Conservation (phyloP, 768 basidiomycete genomes). For the Vararia minispora region DNA sequence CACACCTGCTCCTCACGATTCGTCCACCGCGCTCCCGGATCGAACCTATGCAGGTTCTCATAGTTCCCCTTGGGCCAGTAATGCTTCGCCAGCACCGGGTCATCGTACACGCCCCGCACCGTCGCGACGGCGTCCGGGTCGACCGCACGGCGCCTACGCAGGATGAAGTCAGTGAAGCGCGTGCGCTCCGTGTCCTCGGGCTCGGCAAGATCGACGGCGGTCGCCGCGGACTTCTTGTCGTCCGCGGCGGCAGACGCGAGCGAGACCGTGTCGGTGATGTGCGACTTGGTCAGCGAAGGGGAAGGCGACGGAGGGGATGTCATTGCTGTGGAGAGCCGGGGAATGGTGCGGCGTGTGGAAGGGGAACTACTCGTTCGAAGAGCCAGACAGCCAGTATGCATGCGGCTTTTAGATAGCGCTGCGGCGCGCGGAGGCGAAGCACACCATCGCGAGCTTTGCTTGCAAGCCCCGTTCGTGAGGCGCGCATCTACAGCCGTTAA, state of each 20-base stretch:
- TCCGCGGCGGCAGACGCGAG: neutral
- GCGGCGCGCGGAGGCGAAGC: no score
- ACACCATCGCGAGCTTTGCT: no score
- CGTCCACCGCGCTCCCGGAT: slow-evolving; percentile 53
- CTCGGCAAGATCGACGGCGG: neutral
- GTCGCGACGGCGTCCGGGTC: slow-evolving; percentile 41
- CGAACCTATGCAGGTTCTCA: slow-evolving; percentile 49
- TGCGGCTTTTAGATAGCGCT: no score
- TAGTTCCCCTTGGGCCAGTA: slow-evolving; percentile 40
- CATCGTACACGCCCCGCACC: slow-evolving; percentile 44
- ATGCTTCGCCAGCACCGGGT: slow-evolving; percentile 31
- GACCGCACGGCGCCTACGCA: slow-evolving; percentile 3
- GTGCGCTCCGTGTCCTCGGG: neutral
- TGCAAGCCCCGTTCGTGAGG: no score
- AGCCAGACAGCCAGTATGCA: no score
- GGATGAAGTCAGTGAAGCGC: slow-evolving; percentile 11
- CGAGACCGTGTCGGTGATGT: no score
- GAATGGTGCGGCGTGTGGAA: no score
- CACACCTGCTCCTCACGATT: slow-evolving; percentile 47
- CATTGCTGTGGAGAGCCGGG: no score
- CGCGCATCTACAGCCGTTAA: no score
- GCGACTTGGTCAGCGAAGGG: no score
- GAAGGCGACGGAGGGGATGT: no score
- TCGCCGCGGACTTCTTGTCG: neutral
- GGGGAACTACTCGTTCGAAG: no score